These are phyloP conservation scores for Bondarzewia mesenterica DNA, from an alignment of 1,284 basidiomycete species.

Conservation along the genomic window DNA sequence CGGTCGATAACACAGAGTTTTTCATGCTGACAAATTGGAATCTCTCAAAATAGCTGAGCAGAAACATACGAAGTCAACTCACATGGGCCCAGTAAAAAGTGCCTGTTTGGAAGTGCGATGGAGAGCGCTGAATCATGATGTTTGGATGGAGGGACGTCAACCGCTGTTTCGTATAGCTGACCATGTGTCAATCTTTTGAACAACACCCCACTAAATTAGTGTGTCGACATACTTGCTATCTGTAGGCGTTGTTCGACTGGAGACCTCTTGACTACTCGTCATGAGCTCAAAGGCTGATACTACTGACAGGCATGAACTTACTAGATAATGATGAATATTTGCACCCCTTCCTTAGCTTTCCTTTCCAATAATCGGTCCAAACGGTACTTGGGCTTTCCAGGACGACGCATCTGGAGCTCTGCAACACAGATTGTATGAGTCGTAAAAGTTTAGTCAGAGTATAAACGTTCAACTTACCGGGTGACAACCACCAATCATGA, in stretches of 20 bases:
- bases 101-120: slow-evolving; percentile 95
- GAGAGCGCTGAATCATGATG: slow-evolving; percentile 94
- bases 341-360: slow-evolving; percentile 95
- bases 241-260: slow-evolving; percentile 91
- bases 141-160: slow-evolving; percentile 85
- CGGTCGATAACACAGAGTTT: slow-evolving; percentile 98
- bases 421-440: too few species aligned
- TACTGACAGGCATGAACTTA: slow-evolving; percentile 26
- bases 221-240: slow-evolving; percentile 77
- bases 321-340: slow-evolving; percentile 96
- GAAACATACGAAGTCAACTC: slow-evolving; percentile 19
- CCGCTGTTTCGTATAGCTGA: slow-evolving; percentile 85
- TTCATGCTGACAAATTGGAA: slow-evolving; percentile 64
- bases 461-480: too few species aligned
- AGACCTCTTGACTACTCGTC: slow-evolving; percentile 82
- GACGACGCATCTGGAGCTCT: slow-evolving; percentile 82
- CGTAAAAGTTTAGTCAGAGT: too few species aligned
- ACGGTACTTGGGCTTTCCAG: slow-evolving; percentile 80
- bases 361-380: slow-evolving; percentile 83
- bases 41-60: not conserved
- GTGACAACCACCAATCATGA: slow-evolving; percentile 94
- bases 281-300: not conserved
- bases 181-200: not conserved
- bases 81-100: slow-evolving; percentile 99
- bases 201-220: not conserved